Evolutionary conservation across 2,329 filamentous ascomycete genomes (phyloP), one percentile per base, ranked within the genome.

Genomic region (Fusarium verrucosum): DNA sequence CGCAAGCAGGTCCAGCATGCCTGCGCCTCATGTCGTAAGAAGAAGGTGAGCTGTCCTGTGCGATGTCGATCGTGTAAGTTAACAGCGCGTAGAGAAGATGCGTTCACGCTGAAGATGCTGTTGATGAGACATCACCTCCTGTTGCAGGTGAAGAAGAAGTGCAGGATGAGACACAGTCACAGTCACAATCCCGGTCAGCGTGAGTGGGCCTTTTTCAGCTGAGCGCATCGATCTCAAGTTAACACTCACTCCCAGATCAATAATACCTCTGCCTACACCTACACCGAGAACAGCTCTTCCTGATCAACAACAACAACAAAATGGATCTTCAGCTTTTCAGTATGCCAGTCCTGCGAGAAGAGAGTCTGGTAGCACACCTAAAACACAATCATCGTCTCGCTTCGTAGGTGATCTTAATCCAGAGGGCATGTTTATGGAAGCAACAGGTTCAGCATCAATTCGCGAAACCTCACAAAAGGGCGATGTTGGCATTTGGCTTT

Each of bases 381-480:
- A 68, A 28, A 54, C 72, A 10, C 71, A 72, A 16, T 65, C 61
- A 35, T 75, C 76, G 1, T 78, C 77, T 2, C 82, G 85, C 8
- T 87, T 87, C 51, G 81, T 87, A 33, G 84, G 85, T 17, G 85
- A 87, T 66, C 68, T 87, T 25, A 88, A 86, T 63, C 86, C 85
- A 3, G 85, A 87, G 70, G 82, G 82, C 56, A 83, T 87, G 71
- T 85, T 88, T 53, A 78, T 85, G 65, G 83, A 86, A 64, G 84
- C 83, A 2, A 83, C 83, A 3, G 75, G 75, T 4, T 74, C 76
- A 4, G 70, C 69, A 8, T 74, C 74, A 0, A 50, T 73, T 19
- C 70, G 73, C 6, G 73, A 74, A 11, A 72, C 73, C 1, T 81
- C 83, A 0, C 78, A 82, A 43, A 81, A 81, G 28, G 82, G 83